A percentile compares a stretch with the other conserved stretches of the same genome.
Conservation (phyloP, 768 basidiomycete genomes). For the Suillus plorans region DNA sequence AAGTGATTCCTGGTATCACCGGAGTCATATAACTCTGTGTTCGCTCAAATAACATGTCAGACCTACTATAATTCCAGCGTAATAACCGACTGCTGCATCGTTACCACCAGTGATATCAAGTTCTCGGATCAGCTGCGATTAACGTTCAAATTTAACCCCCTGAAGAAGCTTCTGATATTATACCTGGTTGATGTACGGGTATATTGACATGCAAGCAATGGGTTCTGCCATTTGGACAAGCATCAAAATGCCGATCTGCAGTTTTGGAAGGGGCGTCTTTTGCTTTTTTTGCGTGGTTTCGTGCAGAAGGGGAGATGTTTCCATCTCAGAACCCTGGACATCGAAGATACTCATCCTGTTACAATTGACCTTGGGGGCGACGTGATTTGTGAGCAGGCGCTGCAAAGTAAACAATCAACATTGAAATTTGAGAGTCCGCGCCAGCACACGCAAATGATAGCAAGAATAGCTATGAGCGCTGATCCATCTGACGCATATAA, state of each 20-base stretch:
- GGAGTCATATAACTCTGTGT: background rate
- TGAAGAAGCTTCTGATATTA: background rate
- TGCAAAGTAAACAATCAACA: background rate
- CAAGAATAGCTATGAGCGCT: background rate
- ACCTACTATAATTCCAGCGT: conserved; percentile 45
- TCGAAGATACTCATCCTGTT: background rate
- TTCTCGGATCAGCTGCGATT: conserved; percentile 37
- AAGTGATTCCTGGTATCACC: conserved; percentile 33
- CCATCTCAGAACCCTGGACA: background rate
- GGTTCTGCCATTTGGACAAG: conserved; percentile 34
- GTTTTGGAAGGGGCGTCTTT: conserved; percentile 35
- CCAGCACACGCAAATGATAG: background rate
- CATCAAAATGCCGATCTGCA: conserved; percentile 39
- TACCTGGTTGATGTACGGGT: conserved; percentile 52
- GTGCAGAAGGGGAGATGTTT: background rate
- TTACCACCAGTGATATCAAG: conserved; percentile 44
- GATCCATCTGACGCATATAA: no score
- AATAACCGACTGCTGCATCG: conserved; percentile 45
- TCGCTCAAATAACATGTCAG: conserved; percentile 13
- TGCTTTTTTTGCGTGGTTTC: conserved; percentile 1
- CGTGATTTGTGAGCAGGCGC: background rate
- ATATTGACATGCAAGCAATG: conserved; percentile 42
- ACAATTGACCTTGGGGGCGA: background rate
- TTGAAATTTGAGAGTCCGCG: background rate
- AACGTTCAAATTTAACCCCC: background rate